Base-by-base conservation (phyloP, 2,329 filamentous ascomycete genomes). In the Furcasterigmium furcatum region DNA sequence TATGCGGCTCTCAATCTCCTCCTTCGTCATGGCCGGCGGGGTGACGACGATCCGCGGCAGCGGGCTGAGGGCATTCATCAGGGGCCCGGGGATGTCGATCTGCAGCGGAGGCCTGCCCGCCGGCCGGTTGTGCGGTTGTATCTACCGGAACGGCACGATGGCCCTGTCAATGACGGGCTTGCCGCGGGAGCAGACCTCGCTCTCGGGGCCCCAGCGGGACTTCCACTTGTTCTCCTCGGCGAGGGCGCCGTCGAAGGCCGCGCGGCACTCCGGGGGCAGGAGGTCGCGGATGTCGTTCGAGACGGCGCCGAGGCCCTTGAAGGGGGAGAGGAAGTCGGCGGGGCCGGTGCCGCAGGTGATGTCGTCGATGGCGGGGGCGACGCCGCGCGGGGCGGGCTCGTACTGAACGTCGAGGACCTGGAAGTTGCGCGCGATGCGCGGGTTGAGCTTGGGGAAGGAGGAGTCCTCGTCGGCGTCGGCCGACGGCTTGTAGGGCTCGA, bases 201-300 rank as follows among this genome's bases (percentile, higher is more conserved):
- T 72, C 66, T 96, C 91, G 5, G 79, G 75, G 14, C 79, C 79
- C 89, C 91, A 96, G 51, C 76, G 77, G 25, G 66, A 71, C 62
- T 88, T 88, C 88, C 91, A 97, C 44, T 77, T 67, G 49, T 68
- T 64, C 64, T 96, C 88, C 45, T 77, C 73, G 10, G 68, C 67
- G 43, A 83, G 71, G 4, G 88, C 85, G 44, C 78, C 72, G 42
- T 90, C 73, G 51, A 96, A 91, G 0, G 88, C 86, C 30, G 73
- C 69, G 30, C 86, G 79, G 62, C 89, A 94, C 51, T 88, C 83
- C 2, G 76, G 65, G 2, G 85, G 86, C 47, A 91, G 71, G 47
- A 86, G 73, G 24, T 80, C 77, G 46, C 79, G 72, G 51, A 90
- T 73, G 9, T 89, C 85, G 41, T 82, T 75, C 2, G 83, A 66